These are phyloP conservation scores for Fusarium sp. DNA, from an alignment of 2,329 filamentous ascomycete species.

Conservation along the genomic window DNA sequence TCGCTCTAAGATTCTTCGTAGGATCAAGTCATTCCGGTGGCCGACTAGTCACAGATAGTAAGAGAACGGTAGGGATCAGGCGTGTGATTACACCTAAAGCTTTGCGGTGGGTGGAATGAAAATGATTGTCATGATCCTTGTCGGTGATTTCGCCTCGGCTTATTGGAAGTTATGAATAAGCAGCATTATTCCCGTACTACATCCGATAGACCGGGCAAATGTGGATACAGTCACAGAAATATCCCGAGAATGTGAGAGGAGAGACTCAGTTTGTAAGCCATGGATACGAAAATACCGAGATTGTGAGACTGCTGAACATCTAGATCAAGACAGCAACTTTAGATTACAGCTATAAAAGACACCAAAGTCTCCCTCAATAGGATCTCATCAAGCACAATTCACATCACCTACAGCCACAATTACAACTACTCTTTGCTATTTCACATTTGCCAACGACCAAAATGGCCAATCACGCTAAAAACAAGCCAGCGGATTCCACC, in stretches of 20 bases:
- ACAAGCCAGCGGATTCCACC: constrained; percentile 34
- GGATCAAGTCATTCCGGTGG: rapidly evolving
- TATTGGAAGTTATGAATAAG: neutral
- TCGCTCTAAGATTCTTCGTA: rapidly evolving
- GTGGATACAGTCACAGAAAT: neutral
- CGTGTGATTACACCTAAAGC: rapidly evolving
- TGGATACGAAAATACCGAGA: neutral
- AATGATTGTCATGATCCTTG: rapidly evolving
- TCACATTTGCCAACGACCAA: neutral
- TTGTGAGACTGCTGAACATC: rapidly evolving
- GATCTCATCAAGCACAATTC: neutral
- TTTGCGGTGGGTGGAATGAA: rapidly evolving
- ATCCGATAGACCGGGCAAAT: neutral
- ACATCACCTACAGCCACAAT: rapidly evolving
- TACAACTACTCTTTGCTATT: rapidly evolving
- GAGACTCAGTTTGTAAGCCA: rapidly evolving
- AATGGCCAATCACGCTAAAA: constrained; percentile 34
- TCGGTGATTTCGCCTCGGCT: neutral
- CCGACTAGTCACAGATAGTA: rapidly evolving
- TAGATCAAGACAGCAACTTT: rapidly evolving
- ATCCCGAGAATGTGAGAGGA: neutral
- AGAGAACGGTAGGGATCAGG: rapidly evolving
- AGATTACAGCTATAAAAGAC: neutral
- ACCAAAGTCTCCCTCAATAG: rapidly evolving
- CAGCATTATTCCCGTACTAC: rapidly evolving